Percentiles rank a stretch among this genome's conserved stretches.
Evolutionary conservation across 2,329 filamentous ascomycete genomes (phyloP).

Genomic region (Diaporthe sp.): DNA sequence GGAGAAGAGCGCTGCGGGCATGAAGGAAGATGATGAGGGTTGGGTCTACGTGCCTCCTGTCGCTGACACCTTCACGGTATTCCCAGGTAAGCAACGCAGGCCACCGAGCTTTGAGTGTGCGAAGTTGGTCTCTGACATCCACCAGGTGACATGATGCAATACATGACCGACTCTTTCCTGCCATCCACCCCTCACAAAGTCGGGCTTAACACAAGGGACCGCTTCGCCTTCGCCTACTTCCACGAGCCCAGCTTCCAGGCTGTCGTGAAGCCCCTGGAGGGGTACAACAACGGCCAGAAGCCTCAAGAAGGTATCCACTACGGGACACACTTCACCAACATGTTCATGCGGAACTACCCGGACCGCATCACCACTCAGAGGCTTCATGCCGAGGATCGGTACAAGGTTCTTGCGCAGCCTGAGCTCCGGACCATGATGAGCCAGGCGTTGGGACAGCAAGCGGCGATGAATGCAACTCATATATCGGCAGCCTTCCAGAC

Average conservation of each 20-base stretch:
- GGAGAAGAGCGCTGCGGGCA: slow-evolving; percentile 54
- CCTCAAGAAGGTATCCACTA: slow-evolving; percentile 56
- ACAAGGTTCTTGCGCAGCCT: slow-evolving; percentile 39
- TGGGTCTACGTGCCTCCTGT: slow-evolving; percentile 61
- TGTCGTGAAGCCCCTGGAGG: slow-evolving; percentile 53
- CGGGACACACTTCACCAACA: slow-evolving; percentile 63
- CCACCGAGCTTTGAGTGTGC: background rate
- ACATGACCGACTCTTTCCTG: slow-evolving; percentile 56
- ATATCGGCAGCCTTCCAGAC: background rate
- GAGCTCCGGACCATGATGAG: slow-evolving; percentile 43
- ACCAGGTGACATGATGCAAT: slow-evolving; percentile 62
- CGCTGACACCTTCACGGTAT: slow-evolving; percentile 57
- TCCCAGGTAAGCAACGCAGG: slow-evolving; percentile 50
- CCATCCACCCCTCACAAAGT: slow-evolving; percentile 62
- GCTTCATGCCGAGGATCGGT: slow-evolving; percentile 47
- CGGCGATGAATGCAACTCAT: slow-evolving; percentile 17
- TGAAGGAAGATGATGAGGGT: slow-evolving; percentile 54
- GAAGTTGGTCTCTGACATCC: background rate
- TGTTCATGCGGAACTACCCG: slow-evolving; percentile 61
- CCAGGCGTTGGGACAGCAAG: slow-evolving; percentile 7
- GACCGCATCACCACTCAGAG: slow-evolving; percentile 55
- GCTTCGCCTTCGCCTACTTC: slow-evolving; percentile 62
- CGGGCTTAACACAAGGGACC: slow-evolving; percentile 58
- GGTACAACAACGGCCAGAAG: slow-evolving; percentile 46
- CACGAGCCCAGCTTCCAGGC: slow-evolving; percentile 61